A percentile compares a stretch with the other conserved stretches of the same genome.
Conservation (phyloP, 2,329 filamentous ascomycete genomes). For the Fusarium udum region DNA sequence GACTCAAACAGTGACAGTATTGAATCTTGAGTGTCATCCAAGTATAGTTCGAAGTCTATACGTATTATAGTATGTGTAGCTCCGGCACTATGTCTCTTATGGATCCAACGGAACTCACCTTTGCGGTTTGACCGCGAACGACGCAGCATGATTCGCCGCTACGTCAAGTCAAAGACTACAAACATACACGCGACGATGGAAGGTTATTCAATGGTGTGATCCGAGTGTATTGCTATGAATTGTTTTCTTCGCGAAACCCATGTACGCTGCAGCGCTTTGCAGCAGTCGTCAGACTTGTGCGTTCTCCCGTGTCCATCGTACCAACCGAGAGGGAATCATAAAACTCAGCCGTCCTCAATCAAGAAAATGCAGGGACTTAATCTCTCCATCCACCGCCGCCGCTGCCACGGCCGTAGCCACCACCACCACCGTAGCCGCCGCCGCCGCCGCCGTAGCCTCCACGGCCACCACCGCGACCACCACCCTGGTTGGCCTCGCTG, state of each 20-base stretch:
- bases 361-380: not conserved
- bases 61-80: not conserved
- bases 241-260: not conserved
- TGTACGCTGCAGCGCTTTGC: not conserved
- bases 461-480: not conserved
- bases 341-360: not conserved
- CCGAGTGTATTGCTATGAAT: not conserved
- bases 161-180: not conserved
- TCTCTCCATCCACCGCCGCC: not conserved
- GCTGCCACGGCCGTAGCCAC: not conserved
- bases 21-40: not conserved
- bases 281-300: not conserved
- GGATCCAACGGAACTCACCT: not conserved
- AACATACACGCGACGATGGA: not conserved
- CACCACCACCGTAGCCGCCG: not conserved
- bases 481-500: not conserved
- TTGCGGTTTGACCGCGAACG: not conserved
- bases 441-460: slow-evolving; percentile 2
- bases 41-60: not conserved
- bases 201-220: not conserved
- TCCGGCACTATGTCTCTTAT: not conserved
- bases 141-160: not conserved
- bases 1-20: rapidly evolving
- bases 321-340: not conserved
- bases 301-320: not conserved